A percentile compares a stretch with the other conserved stretches of the same genome.
Conservation (phyloP, 352 stramenopile species). For the Pythium sp. region DNA sequence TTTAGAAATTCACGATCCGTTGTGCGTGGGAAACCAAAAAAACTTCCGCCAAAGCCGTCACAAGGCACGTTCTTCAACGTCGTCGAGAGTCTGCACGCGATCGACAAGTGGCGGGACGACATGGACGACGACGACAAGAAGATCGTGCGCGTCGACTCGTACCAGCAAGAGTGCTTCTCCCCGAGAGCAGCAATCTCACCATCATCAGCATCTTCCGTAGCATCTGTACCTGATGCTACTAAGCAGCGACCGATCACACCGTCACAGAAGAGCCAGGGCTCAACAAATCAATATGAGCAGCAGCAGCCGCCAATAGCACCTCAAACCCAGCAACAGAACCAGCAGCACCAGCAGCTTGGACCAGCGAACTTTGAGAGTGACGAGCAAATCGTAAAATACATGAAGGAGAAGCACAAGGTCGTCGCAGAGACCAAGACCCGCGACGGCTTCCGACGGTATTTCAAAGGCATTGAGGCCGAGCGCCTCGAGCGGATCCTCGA, state of each 20-base stretch:
- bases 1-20: neutral
- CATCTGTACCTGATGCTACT: neutral
- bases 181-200: slow-evolving; percentile 7
- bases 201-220: neutral
- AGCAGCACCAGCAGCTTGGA: slow-evolving; percentile 22
- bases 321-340: neutral
- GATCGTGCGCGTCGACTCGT: slow-evolving; percentile 25
- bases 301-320: slow-evolving; percentile 16
- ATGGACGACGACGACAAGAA: slow-evolving; percentile 46
- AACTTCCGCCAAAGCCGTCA: slow-evolving; percentile 20
- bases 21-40: slow-evolving; percentile 15
- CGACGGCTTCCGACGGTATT: slow-evolving; percentile 68
- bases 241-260: neutral
- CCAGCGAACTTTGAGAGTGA: slow-evolving; percentile 45
- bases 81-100: slow-evolving; percentile 61
- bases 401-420: slow-evolving; percentile 44
- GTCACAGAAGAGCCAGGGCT: neutral
- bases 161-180: slow-evolving; percentile 32
- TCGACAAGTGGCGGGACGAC: slow-evolving; percentile 71
- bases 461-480: slow-evolving; percentile 49
- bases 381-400: slow-evolving; percentile 42
- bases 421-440: slow-evolving; percentile 63
- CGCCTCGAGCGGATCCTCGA: slow-evolving; percentile 48
- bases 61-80: slow-evolving; percentile 67
- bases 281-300: slow-evolving; percentile 14